Conservation (phyloP, 129 eudicot species). For the Arctium minus region DNA sequence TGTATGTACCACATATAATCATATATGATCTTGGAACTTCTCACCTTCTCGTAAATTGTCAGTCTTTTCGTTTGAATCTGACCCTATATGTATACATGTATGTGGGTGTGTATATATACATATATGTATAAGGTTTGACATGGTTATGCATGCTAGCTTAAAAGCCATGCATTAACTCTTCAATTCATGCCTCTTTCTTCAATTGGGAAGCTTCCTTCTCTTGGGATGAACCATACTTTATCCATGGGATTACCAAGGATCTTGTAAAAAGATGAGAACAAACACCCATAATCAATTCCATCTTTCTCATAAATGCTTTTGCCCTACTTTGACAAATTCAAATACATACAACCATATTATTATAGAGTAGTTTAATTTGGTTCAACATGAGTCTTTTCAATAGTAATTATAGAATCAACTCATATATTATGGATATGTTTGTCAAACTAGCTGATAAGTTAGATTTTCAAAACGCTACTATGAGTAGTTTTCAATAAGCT, state of each 20-base stretch:
- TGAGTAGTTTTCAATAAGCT: too few relatives aligned
- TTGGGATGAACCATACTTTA: slow-evolving; percentile 4
- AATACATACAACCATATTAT: neutral
- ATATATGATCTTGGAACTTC: neutral
- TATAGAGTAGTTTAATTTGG: neutral
- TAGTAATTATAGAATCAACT: too few relatives aligned
- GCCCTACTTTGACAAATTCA: slow-evolving; percentile 10
- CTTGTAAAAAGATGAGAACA: neutral
- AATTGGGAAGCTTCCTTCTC: slow-evolving; percentile 12
- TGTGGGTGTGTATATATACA: neutral
- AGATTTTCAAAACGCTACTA: too few relatives aligned
- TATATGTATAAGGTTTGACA: neutral
- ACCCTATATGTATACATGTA: neutral
- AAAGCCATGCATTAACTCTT: neutral
- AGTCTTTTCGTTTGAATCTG: neutral
- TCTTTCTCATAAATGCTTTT: slow-evolving; percentile 9
- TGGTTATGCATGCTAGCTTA: neutral
- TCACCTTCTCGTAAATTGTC: neutral
- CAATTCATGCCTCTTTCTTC: neutral
- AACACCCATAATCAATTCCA: neutral
- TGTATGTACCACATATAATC: neutral
- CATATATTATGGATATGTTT: too few relatives aligned
- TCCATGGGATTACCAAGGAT: slow-evolving; percentile 11
- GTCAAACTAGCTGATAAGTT: too few relatives aligned
- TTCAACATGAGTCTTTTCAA: too few relatives aligned